These are phyloP conservation scores for Aureobasidium sp. DNA, from an alignment of 2,329 filamentous ascomycete genomes.

Conservation along the genomic window DNA sequence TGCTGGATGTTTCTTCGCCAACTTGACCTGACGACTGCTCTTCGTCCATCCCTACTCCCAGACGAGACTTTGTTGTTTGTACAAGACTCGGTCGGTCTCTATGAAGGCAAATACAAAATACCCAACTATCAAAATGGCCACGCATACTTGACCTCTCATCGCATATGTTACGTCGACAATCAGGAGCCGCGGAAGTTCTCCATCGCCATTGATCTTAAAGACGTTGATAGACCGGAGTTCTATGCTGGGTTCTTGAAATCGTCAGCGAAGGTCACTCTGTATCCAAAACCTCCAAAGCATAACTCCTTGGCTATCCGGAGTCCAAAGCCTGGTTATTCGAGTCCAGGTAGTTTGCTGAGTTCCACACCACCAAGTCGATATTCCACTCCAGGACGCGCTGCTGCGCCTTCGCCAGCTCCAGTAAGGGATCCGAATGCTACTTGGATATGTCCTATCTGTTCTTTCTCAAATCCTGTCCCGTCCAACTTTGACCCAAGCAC, in stretches of 20 bases:
- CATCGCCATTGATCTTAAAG: constrained; percentile 77
- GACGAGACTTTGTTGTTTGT: constrained; percentile 95
- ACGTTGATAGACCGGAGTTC: constrained; percentile 84
- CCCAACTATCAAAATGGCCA: constrained; percentile 91
- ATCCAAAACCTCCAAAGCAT: constrained; percentile 71
- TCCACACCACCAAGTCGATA: constrained; percentile 41
- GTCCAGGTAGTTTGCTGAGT: constrained; percentile 42
- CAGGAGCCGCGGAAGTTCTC: constrained; percentile 78
- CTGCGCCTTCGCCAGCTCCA: constrained; percentile 43
- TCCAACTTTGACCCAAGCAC: constrained; percentile 86
- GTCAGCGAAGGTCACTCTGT: constrained; percentile 83
- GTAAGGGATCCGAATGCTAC: constrained; percentile 57
- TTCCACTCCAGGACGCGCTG: constrained; percentile 33
- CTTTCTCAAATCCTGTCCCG: constrained; percentile 85
- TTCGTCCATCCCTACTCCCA: constrained; percentile 83
- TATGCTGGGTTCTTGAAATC: constrained; percentile 93
- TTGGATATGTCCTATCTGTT: constrained; percentile 95
- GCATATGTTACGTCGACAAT: constrained; percentile 90
- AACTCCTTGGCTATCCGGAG: constrained; percentile 52
- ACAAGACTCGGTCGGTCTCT: constrained; percentile 93
- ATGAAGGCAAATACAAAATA: constrained; percentile 97
- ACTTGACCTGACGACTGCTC: constrained; percentile 90
- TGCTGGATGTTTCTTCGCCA: constrained; percentile 94
- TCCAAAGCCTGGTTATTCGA: constrained; percentile 40
- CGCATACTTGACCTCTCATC: constrained; percentile 92